Conservation (phyloP, 2,329 filamentous ascomycete species). For the Sporothrix brasiliensis region DNA sequence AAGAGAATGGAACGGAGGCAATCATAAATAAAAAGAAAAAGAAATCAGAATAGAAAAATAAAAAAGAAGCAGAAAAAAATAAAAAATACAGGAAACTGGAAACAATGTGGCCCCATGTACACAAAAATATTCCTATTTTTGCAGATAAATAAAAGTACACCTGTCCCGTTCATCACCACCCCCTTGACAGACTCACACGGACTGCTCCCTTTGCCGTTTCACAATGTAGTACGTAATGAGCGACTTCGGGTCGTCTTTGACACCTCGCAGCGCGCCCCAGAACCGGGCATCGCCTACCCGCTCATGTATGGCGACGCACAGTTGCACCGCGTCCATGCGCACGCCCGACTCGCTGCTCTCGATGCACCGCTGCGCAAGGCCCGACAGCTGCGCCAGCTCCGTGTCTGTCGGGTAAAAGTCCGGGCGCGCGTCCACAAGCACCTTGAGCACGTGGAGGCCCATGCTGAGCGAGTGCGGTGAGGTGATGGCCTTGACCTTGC, state of each 20-base stretch:
- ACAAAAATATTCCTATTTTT: slow-evolving; percentile 15
- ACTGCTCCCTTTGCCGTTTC: slow-evolving; percentile 62
- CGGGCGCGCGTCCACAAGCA: slow-evolving; percentile 55
- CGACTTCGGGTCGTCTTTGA: slow-evolving; percentile 73
- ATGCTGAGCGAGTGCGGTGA: slow-evolving; percentile 59
- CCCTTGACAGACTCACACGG: not conserved
- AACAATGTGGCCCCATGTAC: slow-evolving; percentile 3
- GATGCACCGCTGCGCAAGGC: slow-evolving; percentile 59
- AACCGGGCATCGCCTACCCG: slow-evolving; percentile 63
- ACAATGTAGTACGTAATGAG: slow-evolving; percentile 81
- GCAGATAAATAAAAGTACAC: slow-evolving; percentile 12
- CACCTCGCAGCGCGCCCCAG: slow-evolving; percentile 66
- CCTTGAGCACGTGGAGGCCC: slow-evolving; percentile 64
- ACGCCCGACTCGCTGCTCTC: slow-evolving; percentile 65
- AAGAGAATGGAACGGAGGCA: slow-evolving; percentile 3
- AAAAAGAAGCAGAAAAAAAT: not conserved
- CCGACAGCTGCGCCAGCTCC: slow-evolving; percentile 57
- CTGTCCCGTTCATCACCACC: not conserved
- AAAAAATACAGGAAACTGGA: not conserved
- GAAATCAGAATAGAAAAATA: not conserved
- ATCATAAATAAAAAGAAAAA: not conserved
- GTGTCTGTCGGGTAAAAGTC: slow-evolving; percentile 54
- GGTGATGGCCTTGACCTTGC: slow-evolving; percentile 34
- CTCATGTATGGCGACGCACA: slow-evolving; percentile 73
- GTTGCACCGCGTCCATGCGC: slow-evolving; percentile 74